These are phyloP conservation scores for Silene noctiflora DNA, from an alignment of 179 eudicot species.

Conservation along the genomic window DNA sequence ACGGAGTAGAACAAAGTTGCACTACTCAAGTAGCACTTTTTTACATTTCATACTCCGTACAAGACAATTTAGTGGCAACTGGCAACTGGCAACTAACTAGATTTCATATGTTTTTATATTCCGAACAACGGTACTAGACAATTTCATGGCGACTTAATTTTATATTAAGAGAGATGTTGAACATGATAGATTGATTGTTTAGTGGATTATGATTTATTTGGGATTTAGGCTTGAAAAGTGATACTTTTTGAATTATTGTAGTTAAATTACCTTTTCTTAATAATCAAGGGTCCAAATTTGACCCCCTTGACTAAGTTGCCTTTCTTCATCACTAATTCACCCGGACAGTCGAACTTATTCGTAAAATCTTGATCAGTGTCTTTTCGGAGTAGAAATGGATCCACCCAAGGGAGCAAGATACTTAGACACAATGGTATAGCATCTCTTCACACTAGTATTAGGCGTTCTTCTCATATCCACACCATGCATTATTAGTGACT, in stretches of 20 bases:
- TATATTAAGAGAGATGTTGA: background rate
- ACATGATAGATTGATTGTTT: background rate
- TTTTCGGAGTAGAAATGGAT: background rate
- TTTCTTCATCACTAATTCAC: background rate
- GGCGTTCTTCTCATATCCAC: too few species aligned
- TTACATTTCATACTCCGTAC: too few species aligned
- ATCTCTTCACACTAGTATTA: too few species aligned
- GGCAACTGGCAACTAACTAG: background rate
- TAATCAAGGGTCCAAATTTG: background rate
- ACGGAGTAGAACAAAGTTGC: too few species aligned
- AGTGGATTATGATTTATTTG: background rate
- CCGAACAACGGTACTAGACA: too few species aligned
- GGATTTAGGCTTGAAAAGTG: background rate
- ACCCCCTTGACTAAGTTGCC: background rate
- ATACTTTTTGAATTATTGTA: background rate
- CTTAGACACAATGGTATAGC: background rate
- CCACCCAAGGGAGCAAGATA: background rate
- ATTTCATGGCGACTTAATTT: too few species aligned
- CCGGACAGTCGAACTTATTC: background rate
- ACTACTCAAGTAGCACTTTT: too few species aligned
- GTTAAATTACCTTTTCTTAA: background rate
- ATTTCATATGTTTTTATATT: background rate
- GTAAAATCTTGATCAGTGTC: background rate
- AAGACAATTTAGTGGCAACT: slow-evolving; percentile 3
- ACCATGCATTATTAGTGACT: too few species aligned